These are phyloP conservation scores for Evernia prunastri DNA, from an alignment of 495 filamentous ascomycete genomes.

Conservation along the genomic window DNA sequence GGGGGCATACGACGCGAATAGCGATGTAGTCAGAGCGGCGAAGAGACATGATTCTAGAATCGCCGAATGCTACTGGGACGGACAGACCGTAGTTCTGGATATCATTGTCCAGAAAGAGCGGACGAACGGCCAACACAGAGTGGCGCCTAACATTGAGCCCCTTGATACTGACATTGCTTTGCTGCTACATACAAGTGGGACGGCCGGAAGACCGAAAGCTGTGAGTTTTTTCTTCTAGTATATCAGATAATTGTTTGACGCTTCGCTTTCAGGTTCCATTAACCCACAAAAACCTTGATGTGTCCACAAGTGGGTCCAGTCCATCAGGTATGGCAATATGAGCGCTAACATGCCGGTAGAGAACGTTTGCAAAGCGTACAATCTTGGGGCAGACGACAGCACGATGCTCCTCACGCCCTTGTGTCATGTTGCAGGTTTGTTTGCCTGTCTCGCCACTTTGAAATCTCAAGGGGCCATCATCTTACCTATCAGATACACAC, in stretches of 20 bases:
- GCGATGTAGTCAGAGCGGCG: constrained; percentile 63
- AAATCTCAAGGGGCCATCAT: not conserved
- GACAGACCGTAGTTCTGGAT: constrained; percentile 57
- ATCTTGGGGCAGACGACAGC: constrained; percentile 56
- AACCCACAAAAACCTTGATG: constrained; percentile 60
- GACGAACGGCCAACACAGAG: not conserved
- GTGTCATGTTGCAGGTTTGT: constrained; percentile 51
- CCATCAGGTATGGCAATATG: constrained; percentile 33
- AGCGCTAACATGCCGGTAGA: constrained; percentile 29
- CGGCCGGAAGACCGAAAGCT: constrained; percentile 72
- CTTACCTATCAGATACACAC: not conserved
- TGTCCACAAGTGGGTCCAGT: not conserved
- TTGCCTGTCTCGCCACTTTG: constrained; percentile 34
- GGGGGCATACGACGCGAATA: constrained; percentile 53
- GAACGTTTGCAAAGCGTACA: constrained; percentile 66
- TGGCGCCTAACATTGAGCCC: not conserved
- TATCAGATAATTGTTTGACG: not conserved
- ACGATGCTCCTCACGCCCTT: constrained; percentile 73
- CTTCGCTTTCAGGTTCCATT: constrained; percentile 40
- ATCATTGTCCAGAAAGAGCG: constrained; percentile 48
- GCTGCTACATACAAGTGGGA: constrained; percentile 67
- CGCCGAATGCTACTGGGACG: constrained; percentile 72
- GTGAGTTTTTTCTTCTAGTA: constrained; percentile 29
- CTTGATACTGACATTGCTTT: constrained; percentile 49
- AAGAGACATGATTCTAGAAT: constrained; percentile 68